phyloP scores from a whole-genome alignment of 2,329 filamentous ascomycete genomes.

The Alternaria conjuncta region DNA sequence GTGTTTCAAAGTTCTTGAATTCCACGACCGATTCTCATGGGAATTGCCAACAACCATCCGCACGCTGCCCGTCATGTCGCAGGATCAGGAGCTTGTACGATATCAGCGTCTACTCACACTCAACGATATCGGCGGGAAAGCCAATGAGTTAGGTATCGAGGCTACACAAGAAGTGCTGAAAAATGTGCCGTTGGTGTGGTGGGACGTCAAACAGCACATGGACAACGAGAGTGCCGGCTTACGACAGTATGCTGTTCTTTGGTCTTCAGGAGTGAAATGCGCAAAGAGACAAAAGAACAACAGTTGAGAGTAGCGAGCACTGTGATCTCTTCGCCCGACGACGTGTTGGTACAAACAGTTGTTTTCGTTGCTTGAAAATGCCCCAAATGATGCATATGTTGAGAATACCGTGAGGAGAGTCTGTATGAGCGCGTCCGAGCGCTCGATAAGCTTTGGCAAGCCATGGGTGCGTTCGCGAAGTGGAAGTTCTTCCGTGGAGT shows the following conservation, averaged over 20 bases:
- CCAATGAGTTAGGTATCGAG: not conserved
- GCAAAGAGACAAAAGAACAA: not conserved
- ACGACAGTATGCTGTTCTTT: slow-evolving; percentile 20
- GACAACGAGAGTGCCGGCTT: not conserved
- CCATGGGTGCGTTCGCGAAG: not conserved
- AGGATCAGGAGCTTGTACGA: not conserved
- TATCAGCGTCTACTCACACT: not conserved
- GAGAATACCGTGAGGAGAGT: not conserved
- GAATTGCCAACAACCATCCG: not conserved
- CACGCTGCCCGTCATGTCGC: not conserved
- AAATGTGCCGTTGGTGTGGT: not conserved
- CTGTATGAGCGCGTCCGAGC: not conserved
- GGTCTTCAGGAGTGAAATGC: not conserved
- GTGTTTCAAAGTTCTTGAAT: not conserved
- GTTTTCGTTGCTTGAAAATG: not conserved
- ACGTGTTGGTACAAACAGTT: not conserved
- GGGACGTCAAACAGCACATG: not conserved
- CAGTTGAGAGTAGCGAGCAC: not conserved
- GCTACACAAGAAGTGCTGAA: not conserved
- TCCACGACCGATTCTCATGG: not conserved
- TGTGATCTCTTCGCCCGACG: not conserved
- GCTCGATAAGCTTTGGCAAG: not conserved
- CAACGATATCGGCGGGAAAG: not conserved
- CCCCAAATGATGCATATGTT: not conserved
- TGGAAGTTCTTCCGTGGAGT: not conserved